These are phyloP conservation scores for Phialemonium atrogriseum DNA, from an alignment of 2,329 filamentous ascomycete species.

Conservation along the genomic window DNA sequence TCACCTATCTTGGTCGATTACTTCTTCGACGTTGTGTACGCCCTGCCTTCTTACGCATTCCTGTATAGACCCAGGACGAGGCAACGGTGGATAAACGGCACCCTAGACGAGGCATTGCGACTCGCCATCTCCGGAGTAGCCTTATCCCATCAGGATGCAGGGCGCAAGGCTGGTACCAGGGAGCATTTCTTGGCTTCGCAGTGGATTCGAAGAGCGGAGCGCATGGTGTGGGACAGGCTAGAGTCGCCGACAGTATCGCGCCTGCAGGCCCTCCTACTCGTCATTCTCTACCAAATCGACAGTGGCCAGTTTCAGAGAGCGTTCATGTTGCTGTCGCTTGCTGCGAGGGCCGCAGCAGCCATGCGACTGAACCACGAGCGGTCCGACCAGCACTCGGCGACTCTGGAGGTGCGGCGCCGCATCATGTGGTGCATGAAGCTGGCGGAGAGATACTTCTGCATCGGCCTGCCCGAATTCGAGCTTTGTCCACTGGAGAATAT, in stretches of 20 bases:
- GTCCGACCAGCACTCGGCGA: conserved; percentile 20
- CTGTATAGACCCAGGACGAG: conserved; percentile 24
- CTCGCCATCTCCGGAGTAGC: conserved; percentile 24
- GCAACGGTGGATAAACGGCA: conserved; percentile 19
- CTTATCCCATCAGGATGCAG: conserved; percentile 16
- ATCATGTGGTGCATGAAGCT: conserved; percentile 32
- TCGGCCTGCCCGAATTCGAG: conserved; percentile 31
- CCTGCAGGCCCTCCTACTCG: conserved; percentile 22
- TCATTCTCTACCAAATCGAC: conserved; percentile 22
- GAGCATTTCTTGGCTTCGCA: conserved; percentile 13
- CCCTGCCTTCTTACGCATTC: conserved; percentile 25
- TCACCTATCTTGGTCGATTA: conserved; percentile 15
- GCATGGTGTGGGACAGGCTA: conserved; percentile 21
- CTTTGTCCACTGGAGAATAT: conserved; percentile 29
- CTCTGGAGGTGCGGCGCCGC: conserved; percentile 28
- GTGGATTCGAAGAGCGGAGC: conserved; percentile 23
- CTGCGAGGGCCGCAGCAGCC: conserved; percentile 25
- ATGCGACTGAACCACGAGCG: conserved; percentile 31
- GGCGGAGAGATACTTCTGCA: conserved; percentile 30
- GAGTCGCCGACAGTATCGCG: conserved; percentile 23
- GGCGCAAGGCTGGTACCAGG: conserved; percentile 6
- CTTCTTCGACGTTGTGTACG: conserved; percentile 22
- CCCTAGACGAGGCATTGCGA: conserved; percentile 20
- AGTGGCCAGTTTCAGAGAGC: conserved; percentile 22
- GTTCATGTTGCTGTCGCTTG: conserved; percentile 27